Evolutionary conservation across 106 monocot species (phyloP).

Genomic region (Iris macrosiphon): DNA sequence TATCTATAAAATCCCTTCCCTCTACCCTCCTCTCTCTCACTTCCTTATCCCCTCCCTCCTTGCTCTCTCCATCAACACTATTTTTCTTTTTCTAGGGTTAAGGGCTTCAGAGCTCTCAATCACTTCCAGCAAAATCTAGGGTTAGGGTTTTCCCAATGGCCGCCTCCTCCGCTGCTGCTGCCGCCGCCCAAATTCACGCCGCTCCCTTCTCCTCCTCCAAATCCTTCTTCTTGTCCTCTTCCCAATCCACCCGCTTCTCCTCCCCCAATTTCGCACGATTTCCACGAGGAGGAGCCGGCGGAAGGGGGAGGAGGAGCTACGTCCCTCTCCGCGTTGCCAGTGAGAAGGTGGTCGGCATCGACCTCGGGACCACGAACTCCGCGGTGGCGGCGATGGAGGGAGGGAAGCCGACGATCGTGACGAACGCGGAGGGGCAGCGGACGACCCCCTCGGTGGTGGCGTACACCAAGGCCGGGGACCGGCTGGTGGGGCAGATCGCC

Average conservation of each 20-base stretch:
- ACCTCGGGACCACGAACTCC: constrained; percentile 63
- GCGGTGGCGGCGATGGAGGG: constrained; percentile 59
- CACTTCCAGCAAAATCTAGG: not conserved
- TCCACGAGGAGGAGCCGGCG: not conserved
- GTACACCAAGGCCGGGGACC: constrained; percentile 46
- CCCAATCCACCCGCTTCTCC: constrained; percentile 4
- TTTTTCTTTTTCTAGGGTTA: no score
- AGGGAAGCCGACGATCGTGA: constrained; percentile 55
- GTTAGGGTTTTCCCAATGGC: not conserved
- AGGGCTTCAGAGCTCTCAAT: no score
- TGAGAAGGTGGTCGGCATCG: constrained; percentile 68
- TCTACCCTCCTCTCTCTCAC: not conserved
- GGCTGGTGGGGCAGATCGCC: constrained; percentile 57
- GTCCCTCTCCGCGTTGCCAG: constrained; percentile 31
- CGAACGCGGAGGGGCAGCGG: constrained; percentile 58
- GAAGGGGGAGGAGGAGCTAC: not conserved
- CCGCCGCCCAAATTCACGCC: constrained; percentile 1
- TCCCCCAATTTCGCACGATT: not conserved
- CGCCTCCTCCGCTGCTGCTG: not conserved
- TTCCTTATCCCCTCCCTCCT: not conserved
- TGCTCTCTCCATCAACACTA: no score
- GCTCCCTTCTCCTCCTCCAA: not conserved
- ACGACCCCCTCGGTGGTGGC: constrained; percentile 64
- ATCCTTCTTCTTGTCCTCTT: not conserved
- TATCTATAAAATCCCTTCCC: not conserved